phyloP scores from a whole-genome alignment of 1,284 basidiomycete species.

The Cerioporus squamosus region DNA sequence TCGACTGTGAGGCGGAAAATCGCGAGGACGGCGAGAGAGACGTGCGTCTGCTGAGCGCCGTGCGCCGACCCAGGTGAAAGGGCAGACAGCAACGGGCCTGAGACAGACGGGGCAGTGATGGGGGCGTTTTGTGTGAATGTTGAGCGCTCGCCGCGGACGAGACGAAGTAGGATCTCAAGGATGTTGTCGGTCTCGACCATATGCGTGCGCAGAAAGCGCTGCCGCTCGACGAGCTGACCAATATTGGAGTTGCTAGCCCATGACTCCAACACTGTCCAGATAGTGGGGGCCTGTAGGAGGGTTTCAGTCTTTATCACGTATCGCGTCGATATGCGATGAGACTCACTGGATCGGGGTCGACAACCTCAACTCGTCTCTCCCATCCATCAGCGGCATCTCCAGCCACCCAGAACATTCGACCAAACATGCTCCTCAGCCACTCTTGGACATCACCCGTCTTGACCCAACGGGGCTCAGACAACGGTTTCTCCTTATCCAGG shows the following conservation, averaged over 20 bases:
- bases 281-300: constrained; percentile 78
- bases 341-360: constrained; percentile 93
- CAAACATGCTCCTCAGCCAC: constrained; percentile 90
- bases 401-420: constrained; percentile 78
- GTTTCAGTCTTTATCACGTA: constrained; percentile 11
- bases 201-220: constrained; percentile 87
- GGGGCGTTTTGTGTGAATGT: constrained; percentile 67
- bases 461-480: constrained; percentile 96
- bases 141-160: constrained; percentile 87
- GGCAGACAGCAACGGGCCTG: constrained; percentile 69
- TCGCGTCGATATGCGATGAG: constrained; percentile 7
- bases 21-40: constrained; percentile 89
- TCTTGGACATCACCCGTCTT: constrained; percentile 93
- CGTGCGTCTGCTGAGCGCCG: constrained; percentile 88
- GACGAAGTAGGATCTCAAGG: constrained; percentile 87
- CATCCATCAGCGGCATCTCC: constrained; percentile 80
- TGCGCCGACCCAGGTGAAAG: constrained; percentile 78
- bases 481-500: constrained; percentile 84
- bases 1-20: constrained; percentile 86
- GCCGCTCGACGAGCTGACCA: constrained; percentile 76
- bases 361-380: constrained; percentile 91
- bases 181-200: constrained; percentile 86
- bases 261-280: constrained; percentile 84
- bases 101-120: constrained; percentile 61
- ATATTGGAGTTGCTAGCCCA: constrained; percentile 86